Evolutionary conservation across 192 early-diverging fungal species (phyloP), one percentile per base, ranked within the genome.

Genomic region (Podila verticillata): DNA sequence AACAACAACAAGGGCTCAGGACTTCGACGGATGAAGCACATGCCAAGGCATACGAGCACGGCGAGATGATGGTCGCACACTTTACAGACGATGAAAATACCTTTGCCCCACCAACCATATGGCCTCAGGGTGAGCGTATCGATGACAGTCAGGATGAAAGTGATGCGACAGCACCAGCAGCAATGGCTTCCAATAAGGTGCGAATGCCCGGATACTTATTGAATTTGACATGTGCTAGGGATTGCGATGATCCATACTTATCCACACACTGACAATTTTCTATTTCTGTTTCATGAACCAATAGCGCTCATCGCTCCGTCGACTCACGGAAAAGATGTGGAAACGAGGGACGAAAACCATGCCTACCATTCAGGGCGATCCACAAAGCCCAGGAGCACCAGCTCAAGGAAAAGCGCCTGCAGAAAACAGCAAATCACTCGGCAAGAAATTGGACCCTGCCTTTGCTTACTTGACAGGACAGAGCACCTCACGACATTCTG

Each of bases 121-220:
- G 65, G 65, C 61, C 77, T 35, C 70, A 80, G 24, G 77, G 77
- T 13, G 75, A 79, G 29, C 75, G 68, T 10, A 65, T 71, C 13
- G 75, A 79, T 6, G 75, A 79, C 12, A 80, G 77, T 48, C 77
- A 80, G 61, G 77, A 80, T 26, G 77, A 80, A 31, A 80, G 77
- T 28, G 77, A 80, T 20, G 67, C 10, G 3, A 28, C 35, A 34
- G 44, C 51, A 5, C 47, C 70, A 28, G 48, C 70, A 35, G 48
- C 61, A 9, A 24, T 4, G 20, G 9, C 58, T 1, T 20, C 51
- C 24, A 54, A 54, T 19, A 54, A 54, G 22, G 51, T 54, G 22
- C 9, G 24, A 6, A 54, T n/a, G 1, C 20, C 0, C 22, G 24
- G 20, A 24, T 24, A 51, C 49, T 7, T 51, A n/a, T n/a, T n/a